Conservation (phyloP, 2,329 filamentous ascomycete species). For the Colletotrichum paranaense region DNA sequence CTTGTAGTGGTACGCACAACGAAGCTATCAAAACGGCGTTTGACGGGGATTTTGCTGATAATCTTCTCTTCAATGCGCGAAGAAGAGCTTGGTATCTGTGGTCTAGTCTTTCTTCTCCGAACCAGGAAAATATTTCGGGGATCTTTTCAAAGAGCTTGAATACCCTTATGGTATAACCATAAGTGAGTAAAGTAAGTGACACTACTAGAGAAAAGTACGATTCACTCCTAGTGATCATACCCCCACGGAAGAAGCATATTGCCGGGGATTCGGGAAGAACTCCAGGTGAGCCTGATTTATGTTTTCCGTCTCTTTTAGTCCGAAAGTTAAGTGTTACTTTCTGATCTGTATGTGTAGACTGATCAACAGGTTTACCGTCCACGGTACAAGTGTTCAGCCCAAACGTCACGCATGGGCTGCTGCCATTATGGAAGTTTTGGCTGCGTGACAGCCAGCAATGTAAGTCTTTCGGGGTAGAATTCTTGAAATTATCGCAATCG, state of each 20-base stretch:
- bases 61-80: neutral
- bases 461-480: too few relatives aligned
- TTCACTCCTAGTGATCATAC: neutral
- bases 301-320: too few relatives aligned
- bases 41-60: neutral
- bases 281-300: too few relatives aligned
- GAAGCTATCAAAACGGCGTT: neutral
- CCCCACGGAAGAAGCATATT: neutral
- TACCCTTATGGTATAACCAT: neutral
- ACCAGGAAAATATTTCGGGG: too few relatives aligned
- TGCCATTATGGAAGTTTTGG: neutral
- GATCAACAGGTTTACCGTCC: neutral
- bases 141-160: too few relatives aligned
- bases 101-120: too few relatives aligned
- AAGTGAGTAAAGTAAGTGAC: neutral
- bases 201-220: conserved; percentile 2
- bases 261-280: conserved; percentile 6
- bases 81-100: neutral
- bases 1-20: neutral
- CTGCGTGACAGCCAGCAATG: too few relatives aligned
- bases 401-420: neutral
- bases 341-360: neutral
- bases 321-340: neutral
- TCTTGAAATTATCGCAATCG: neutral
- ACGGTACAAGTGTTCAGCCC: neutral